Base-by-base conservation (phyloP, 345 rosid species). In the Acer negundo region DNA sequence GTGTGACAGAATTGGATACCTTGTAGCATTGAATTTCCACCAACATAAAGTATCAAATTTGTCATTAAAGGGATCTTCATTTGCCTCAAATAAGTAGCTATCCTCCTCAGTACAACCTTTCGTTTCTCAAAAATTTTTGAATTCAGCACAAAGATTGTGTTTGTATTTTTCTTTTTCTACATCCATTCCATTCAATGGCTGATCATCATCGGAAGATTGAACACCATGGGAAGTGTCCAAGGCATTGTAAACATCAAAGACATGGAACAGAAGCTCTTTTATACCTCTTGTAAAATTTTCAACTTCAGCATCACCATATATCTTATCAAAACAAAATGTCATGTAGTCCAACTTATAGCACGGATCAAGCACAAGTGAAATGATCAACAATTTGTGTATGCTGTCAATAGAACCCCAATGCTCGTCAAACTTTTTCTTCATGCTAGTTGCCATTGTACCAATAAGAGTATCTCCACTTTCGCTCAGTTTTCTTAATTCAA, bases 391-490 rank as follows among this genome's bases (percentile, higher is more conserved):
- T 40, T 63, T 1, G 42, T 63, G 28, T 7, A 49, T 23, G 7
- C 24, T 7, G 44, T 74, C 69, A 9, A 77, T 15, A 35, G 23
- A 62, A 10, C 10, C 76, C 42, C 19, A 63, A 15, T 62, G 46
- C 58, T 75, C 17, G 19, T 75, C 62, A 78, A 62, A 70, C 8
- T 67, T 73, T 19, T 51, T 42, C 17, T 44, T 72, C 67, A 79
- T 79, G 17, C n/a, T 65, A 0, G 16, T 26, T 10, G 62, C 62
- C 64, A 71, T 70, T 16, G 47, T 10, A 15, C 28, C 22, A 19
- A 70, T 6, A 19, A 6, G 10, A 22, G 9, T 0, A 13, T 62
- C 47, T 10, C 15, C 31, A 62, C 55, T 17, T 1, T 35, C 46
- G 19, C 19, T 13, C 17, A 15, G 10, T 49, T 49, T 13, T 49